Evolutionary conservation across 1,139 yeast species (phyloP), one percentile per base, ranked within the genome.

Genomic region (Yamadazyma epiphylla): DNA sequence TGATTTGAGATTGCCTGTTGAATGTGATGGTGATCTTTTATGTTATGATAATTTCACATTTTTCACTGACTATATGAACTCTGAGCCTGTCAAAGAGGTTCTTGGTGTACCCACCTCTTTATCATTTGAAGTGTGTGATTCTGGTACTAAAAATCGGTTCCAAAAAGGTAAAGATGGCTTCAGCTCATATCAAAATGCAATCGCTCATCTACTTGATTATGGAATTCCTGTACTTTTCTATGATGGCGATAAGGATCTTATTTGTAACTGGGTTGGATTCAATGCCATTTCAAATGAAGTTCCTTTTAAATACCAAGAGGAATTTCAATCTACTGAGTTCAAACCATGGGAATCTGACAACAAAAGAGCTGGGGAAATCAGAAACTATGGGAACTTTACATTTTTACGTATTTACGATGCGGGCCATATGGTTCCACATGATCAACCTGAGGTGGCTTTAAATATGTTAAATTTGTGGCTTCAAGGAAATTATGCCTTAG

Each of bases 401-500:
- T 79, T 74, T 57, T 58, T 77, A 49, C 66, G 84, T 51, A 64
- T 79, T 6, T 77, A 62, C 43, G 78, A 70, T 41, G 84, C 80
- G 35, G 85, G 85, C 13, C 85, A 79, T 53, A 77, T 79, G 84
- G 84, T 77, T 39, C 95, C 95, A 15, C 77, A 60, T 45, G 85
- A 86, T 55, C 91, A 82, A 60, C 94, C 94, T 19, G 78, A 70
- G 52, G 70, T 70, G 43, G 60, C 91, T 5, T 67, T 81, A 42
- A 86, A 77, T 37, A 78, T 86, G 86, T 71, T 86, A 38, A 81
- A 82, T 62, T 66, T 79, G 52, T 86, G 95, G 95, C 55, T 83
- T 33, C 51, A 53, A 28, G 80, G 80, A 13, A 73, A 74, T 41
- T 66, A 62, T 40, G 19, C 13, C 25, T 28, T 26, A 6, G 23